Base-by-base conservation (phyloP, 768 basidiomycete species). In the Psilocybe cubensis region DNA sequence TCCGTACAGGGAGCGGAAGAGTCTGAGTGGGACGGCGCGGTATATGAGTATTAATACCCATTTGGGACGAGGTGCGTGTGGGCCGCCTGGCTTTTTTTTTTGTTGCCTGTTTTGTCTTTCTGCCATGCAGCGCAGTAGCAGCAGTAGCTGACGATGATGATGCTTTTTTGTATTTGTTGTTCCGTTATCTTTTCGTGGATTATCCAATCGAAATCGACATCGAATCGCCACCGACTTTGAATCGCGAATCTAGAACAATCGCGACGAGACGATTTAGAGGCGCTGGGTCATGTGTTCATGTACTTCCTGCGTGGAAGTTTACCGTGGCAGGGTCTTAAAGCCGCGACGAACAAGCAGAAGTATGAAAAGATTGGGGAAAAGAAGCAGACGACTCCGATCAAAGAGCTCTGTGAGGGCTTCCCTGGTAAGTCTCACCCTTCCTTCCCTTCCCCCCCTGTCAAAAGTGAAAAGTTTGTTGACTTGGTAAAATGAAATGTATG, bases 31-130 rank as follows among this genome's bases (percentile, higher is more conserved):
- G 14, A 99, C 97, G 14, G 97, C 97, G 33, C 88, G 97, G 46
- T 99, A 99, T 80, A 99, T 99, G 97, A 94, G 92, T 72, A 98
- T 99, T 74, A 99, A 99, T 74, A 99, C 97, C 51, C 97, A 99
- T 80, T 73, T 99, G 56, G 97, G 97, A 40, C 83, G 97, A 79
- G 96, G 95, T 95, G 71, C 61, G 79, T 71, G 43, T 20, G n/a
- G n/a, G n/a, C n/a, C n/a, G n/a, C 46, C 17, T 47, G 40, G 56
- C 38, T 47, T n/a, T 20, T 11, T 56, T 31, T 56, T 18, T 44
- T 29, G 54, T 45, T 33, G 55, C 23, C 21, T 47, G 24, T n/a
- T n/a, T n/a, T n/a, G n/a, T n/a, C n/a, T n/a, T n/a, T n/a, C n/a
- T n/a, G n/a, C n/a, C n/a, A n/a, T n/a, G n/a, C n/a, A n/a, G n/a